Evolutionary conservation across 352 stramenopile species (phyloP).

Genomic region (Plasmopara muralis): DNA sequence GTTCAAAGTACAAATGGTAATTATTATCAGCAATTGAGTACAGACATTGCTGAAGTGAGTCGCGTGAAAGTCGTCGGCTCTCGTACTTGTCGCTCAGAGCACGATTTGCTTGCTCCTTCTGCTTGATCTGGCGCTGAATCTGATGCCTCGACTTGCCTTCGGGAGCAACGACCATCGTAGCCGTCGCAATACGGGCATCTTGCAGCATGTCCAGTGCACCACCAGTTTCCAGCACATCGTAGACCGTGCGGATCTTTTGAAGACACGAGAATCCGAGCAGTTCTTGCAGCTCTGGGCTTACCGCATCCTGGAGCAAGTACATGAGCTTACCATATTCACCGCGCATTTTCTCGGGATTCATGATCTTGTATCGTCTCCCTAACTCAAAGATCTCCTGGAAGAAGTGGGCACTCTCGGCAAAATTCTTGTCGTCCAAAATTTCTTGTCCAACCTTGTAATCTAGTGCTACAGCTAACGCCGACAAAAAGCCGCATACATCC

Average conservation of each 20-base stretch:
- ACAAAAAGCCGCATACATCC: slow-evolving; percentile 88
- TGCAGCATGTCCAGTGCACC: slow-evolving; percentile 69
- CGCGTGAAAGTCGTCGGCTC: slow-evolving; percentile 39
- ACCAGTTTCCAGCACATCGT: slow-evolving; percentile 75
- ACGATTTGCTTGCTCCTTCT: slow-evolving; percentile 89
- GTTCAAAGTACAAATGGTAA: slow-evolving; percentile 96
- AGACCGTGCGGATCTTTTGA: slow-evolving; percentile 85
- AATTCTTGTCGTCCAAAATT: slow-evolving; percentile 87
- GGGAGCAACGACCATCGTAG: slow-evolving; percentile 93
- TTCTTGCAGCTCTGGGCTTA: slow-evolving; percentile 74
- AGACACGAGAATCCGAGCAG: slow-evolving; percentile 82
- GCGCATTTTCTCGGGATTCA: slow-evolving; percentile 98
- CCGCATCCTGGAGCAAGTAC: slow-evolving; percentile 89
- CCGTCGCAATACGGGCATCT: slow-evolving; percentile 86
- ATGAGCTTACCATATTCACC: slow-evolving; percentile 96
- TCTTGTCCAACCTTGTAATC: slow-evolving; percentile 86
- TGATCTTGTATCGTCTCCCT: slow-evolving; percentile 95
- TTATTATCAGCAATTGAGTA: slow-evolving; percentile 97
- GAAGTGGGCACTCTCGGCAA: slow-evolving; percentile 80
- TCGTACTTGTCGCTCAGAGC: slow-evolving; percentile 78
- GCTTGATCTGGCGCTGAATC: slow-evolving; percentile 90
- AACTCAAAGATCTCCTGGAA: slow-evolving; percentile 93
- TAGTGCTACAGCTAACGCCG: slow-evolving; percentile 85
- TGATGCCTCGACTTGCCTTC: slow-evolving; percentile 81
- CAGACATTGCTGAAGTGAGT: slow-evolving; percentile 92